Evolutionary conservation across 176 grass and related monocot species (phyloP).

Genomic region (Aegilops sharonensis): DNA sequence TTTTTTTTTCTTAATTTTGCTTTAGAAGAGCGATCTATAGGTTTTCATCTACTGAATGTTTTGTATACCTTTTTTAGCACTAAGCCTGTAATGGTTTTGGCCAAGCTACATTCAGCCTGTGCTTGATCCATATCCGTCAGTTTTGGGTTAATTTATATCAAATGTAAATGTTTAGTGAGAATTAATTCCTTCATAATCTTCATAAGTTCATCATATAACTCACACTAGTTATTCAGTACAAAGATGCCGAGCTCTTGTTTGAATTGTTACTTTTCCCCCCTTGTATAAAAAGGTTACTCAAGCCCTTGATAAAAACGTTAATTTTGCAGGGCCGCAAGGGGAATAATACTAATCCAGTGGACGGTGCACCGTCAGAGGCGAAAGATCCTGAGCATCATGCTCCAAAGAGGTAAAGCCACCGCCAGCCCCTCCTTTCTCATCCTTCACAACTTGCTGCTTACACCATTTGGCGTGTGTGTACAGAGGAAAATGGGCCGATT

Average conservation of each 20-base stretch:
- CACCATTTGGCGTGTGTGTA: not conserved
- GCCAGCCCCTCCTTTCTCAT: not conserved
- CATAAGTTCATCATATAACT: not conserved
- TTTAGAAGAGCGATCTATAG: not conserved
- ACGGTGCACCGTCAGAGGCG: not conserved
- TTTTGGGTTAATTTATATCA: not conserved
- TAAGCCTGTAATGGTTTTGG: not conserved
- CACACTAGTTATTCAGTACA: not conserved
- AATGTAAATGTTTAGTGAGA: not conserved
- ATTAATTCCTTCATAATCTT: not conserved
- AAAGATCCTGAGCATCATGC: constrained; percentile 9
- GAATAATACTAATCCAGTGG: constrained; percentile 31
- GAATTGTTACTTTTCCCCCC: no score
- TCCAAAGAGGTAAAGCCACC: constrained; percentile 41
- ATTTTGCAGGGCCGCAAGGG: constrained; percentile 56
- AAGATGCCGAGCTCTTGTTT: no score
- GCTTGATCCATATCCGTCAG: not conserved
- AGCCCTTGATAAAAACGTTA: not conserved
- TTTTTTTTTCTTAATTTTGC: not conserved
- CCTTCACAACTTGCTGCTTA: not conserved
- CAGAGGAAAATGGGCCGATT: constrained; percentile 44
- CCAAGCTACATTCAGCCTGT: not conserved
- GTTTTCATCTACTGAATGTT: not conserved
- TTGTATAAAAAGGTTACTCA: fast-evolving
- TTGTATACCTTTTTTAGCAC: not conserved